Evolutionary conservation across 2,329 filamentous ascomycete genomes (phyloP), one percentile per base, ranked within the genome.

Genomic region (Fusarium longipes): DNA sequence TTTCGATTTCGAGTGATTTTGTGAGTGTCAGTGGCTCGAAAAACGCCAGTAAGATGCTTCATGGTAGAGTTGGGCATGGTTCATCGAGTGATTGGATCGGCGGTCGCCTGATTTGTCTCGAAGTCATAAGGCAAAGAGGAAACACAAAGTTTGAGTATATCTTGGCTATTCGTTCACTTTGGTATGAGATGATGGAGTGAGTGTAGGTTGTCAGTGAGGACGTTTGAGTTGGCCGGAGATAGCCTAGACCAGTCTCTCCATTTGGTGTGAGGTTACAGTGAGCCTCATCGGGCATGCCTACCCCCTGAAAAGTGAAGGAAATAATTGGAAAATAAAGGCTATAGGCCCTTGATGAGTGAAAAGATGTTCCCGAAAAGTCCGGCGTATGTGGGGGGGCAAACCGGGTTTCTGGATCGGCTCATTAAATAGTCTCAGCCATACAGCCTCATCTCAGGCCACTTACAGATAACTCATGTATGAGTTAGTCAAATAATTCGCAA

Each of bases 1-100:
- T 77, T 78, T 8, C 81, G 76, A 67, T 78, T 81, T 32, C 80
- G 78, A 70, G 76, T 79, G 57, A 77, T 73, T 35, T 76, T 75
- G 38, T 76, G 73, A 14, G 73, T 60, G 57, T 76, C 75, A 18
- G 70, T 68, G 22, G 79, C 74, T 44, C 79, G 78, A 66, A 82
- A 82, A 65, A 81, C 79, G 49, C 74, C 67, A 18, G 71, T 73
- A 53, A 72, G 71, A 22, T 66, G 53, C 14, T 67, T 64, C 36
- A 73, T 54, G 11, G 62, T 68, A 24, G 71, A 58, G 8, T 60
- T 57, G 5, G 74, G 63, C 73, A 76, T 76, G 40, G 8, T 24
- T 42, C 17, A 18, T 20, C 10, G 20, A 10, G 5, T n/a, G 36
- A 10, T 9, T 15, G 18, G 2, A 9, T 33, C 12, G 22, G 27